A percentile compares a stretch with the other conserved stretches of the same genome.
Evolutionary conservation across 129 eudicot genomes (phyloP).

Genomic region (Gnaphalium uliginosum): DNA sequence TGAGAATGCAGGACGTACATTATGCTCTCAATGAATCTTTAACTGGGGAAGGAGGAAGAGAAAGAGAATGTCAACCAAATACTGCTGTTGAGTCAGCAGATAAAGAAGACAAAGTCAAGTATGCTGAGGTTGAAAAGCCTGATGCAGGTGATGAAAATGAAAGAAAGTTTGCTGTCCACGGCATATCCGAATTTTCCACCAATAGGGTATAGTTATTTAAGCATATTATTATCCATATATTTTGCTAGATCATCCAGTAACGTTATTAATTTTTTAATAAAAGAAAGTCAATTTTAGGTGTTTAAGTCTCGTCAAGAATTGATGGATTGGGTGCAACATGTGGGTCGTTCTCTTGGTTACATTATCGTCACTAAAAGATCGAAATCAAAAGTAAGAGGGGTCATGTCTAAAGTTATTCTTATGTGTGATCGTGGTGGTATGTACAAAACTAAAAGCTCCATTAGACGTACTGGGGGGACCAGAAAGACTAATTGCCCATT

Average conservation of each 20-base stretch:
- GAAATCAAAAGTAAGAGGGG: conserved; percentile 9
- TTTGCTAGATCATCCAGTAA: not conserved
- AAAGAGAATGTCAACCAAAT: not conserved
- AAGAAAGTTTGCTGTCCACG: not conserved
- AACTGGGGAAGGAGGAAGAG: no score
- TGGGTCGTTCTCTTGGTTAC: conserved; percentile 18
- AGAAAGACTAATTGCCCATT: not conserved
- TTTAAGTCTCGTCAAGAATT: conserved; percentile 28
- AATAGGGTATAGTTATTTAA: conserved; percentile 8
- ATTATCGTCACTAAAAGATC: conserved; percentile 20
- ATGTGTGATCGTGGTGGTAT: conserved; percentile 27
- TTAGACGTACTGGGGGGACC: not conserved
- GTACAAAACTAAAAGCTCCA: not conserved
- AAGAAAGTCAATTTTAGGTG: not conserved
- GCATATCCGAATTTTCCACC: conserved; percentile 17
- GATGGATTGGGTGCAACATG: conserved; percentile 20
- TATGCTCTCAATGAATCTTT: no score
- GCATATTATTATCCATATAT: not conserved
- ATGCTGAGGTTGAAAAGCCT: not conserved
- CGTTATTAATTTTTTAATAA: not conserved
- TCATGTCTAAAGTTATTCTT: not conserved
- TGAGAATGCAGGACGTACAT: no score
- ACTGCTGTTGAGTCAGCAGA: not conserved
- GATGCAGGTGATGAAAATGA: not conserved
- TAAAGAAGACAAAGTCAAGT: not conserved